phyloP scores from a whole-genome alignment of 139 green algal genomes.

The Chlamydomonas schloesseri region DNA sequence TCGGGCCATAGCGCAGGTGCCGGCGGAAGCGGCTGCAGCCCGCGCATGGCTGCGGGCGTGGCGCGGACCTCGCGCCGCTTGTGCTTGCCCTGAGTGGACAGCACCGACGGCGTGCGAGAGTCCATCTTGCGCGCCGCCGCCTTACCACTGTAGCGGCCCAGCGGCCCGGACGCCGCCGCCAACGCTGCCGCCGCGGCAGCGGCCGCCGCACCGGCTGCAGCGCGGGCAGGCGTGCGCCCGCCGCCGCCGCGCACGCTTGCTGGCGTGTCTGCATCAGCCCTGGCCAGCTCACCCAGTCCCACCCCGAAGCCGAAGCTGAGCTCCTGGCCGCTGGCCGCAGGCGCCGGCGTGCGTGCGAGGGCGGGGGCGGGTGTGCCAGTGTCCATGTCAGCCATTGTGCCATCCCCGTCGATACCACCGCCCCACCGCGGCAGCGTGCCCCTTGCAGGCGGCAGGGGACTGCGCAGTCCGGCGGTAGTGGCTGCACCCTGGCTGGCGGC shows the following conservation, averaged over 20 bases:
- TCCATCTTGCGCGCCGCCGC: constrained; percentile 3
- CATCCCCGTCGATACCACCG: too few relatives aligned
- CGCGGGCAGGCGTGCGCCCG: neutral
- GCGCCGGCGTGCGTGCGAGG: too few relatives aligned
- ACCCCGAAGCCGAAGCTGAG: neutral
- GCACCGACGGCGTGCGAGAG: neutral
- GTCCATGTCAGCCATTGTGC: neutral
- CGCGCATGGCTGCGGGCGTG: constrained; percentile 6
- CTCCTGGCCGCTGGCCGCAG: neutral
- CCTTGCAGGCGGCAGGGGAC: too few relatives aligned
- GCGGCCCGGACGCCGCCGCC: neutral
- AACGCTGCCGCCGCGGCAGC: neutral
- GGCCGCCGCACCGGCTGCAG: neutral
- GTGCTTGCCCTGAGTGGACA: constrained; percentile 17
- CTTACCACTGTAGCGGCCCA: neutral
- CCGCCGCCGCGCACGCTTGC: neutral
- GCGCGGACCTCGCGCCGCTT: constrained; percentile 17
- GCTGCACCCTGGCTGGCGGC: neutral
- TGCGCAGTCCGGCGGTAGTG: neutral
- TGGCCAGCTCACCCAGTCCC: neutral
- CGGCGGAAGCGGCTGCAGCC: neutral
- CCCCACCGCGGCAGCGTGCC: too few relatives aligned
- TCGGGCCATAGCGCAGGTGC: too few relatives aligned
- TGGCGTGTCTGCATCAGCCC: neutral
- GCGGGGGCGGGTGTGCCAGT: neutral